Conservation (phyloP, 805 yeast genomes). For the Teunomyces barrocoloradensis region DNA sequence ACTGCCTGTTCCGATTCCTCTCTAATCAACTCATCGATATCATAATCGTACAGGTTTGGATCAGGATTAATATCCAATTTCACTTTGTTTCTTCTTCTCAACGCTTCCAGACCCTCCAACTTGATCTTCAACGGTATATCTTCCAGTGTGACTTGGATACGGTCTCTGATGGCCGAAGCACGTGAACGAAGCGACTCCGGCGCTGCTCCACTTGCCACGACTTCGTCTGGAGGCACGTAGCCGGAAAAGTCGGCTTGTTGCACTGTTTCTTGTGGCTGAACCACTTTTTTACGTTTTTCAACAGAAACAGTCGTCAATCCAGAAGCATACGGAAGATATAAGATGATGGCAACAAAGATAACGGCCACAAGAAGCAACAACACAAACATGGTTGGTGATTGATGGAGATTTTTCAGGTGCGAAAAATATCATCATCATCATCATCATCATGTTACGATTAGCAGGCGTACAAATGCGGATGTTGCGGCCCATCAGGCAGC, state of each 20-base stretch:
- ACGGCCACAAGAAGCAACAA: constrained; percentile 40
- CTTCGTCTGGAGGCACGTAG: constrained; percentile 43
- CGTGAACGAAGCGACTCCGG: constrained; percentile 12
- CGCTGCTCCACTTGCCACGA: constrained; percentile 12
- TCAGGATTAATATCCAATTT: constrained; percentile 33
- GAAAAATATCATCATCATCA: background rate
- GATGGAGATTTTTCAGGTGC: background rate
- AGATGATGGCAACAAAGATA: constrained; percentile 37
- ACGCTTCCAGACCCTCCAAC: constrained; percentile 19
- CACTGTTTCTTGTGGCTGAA: background rate
- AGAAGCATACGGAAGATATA: constrained; percentile 48
- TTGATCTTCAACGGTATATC: constrained; percentile 38
- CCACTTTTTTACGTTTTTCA: constrained; percentile 12
- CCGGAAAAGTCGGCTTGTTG: constrained; percentile 20
- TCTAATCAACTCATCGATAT: constrained; percentile 40
- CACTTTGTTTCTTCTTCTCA: constrained; percentile 31
- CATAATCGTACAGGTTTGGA: constrained; percentile 44
- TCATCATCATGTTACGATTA: too few species aligned
- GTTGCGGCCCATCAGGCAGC: background rate
- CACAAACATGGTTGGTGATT: constrained; percentile 28
- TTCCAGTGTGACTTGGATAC: constrained; percentile 29
- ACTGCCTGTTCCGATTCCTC: constrained; percentile 31
- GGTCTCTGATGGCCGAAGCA: constrained; percentile 27
- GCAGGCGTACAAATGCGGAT: background rate
- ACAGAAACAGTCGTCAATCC: constrained; percentile 47